Evolutionary conservation across 1,284 basidiomycete species (phyloP).

Genomic region (Boletus albobrunnescens): DNA sequence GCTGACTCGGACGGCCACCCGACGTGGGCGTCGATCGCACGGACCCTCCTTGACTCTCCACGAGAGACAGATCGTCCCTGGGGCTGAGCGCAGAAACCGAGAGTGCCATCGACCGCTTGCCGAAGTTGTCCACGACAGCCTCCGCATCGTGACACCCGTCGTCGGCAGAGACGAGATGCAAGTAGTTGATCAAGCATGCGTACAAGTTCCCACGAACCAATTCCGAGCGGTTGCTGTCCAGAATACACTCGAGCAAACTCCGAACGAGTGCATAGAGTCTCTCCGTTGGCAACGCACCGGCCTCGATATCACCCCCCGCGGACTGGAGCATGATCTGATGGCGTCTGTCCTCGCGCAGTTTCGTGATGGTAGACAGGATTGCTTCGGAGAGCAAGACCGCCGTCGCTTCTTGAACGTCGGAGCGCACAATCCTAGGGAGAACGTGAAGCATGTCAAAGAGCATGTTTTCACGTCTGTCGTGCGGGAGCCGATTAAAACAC

Average conservation of each 20-base stretch:
- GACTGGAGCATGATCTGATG: slow-evolving; percentile 65
- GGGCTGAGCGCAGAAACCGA: slow-evolving; percentile 37
- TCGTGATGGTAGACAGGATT: slow-evolving; percentile 78
- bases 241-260: slow-evolving; percentile 71
- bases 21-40: slow-evolving; percentile 27
- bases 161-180: slow-evolving; percentile 63
- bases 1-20: slow-evolving; percentile 19
- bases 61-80: slow-evolving; percentile 39
- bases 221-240: slow-evolving; percentile 78
- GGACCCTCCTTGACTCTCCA: slow-evolving; percentile 35
- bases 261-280: slow-evolving; percentile 75
- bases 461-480: slow-evolving; percentile 79
- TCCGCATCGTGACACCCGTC: slow-evolving; percentile 16
- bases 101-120: slow-evolving; percentile 24
- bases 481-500: slow-evolving; percentile 77
- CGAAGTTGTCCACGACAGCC: slow-evolving; percentile 27
- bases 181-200: slow-evolving; percentile 83
- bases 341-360: slow-evolving; percentile 73
- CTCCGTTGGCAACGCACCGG: slow-evolving; percentile 73
- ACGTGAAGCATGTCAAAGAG: slow-evolving; percentile 85
- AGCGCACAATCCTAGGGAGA: slow-evolving; percentile 59
- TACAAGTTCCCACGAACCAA: slow-evolving; percentile 97
- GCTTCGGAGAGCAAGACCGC: slow-evolving; percentile 80
- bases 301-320: slow-evolving; percentile 56
- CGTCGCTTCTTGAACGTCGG: slow-evolving; percentile 66